Base-by-base conservation (phyloP, 2,329 filamentous ascomycete species). In the Ploettnerulaceae sp. region DNA sequence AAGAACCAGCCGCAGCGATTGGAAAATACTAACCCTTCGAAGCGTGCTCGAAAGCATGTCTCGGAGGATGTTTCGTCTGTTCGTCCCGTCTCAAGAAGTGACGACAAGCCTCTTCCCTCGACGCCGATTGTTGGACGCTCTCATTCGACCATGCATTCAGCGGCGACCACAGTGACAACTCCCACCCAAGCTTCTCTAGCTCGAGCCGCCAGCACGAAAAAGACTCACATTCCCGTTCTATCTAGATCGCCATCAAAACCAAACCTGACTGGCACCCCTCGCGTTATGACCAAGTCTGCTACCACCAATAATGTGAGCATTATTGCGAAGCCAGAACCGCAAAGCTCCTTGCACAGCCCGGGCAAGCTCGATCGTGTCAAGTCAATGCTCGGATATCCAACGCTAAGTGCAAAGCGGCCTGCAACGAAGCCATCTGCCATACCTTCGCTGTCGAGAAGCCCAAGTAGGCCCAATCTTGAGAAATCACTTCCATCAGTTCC, bases 161-260 rank as follows among this genome's bases (percentile, higher is more conserved):
- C 72, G 49, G 70, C 91, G 22, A n/a, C n/a, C n/a, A n/a, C n/a
- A n/a, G n/a, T n/a, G n/a, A 77, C 82, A 65, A 94, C 87, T 5
- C 89, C 89, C 0, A 93, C 86, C 7, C 89, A 88, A 64, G 72
- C 87, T 6, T 88, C 86, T 1, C 65, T 86, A 41, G 78, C 81
- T 25, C 81, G 83, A 33, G 68, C 75, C 36, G 67, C 74, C 45
- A 80, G 72, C 55, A 68, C 69, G 43, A 81, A 77, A 59, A 70
- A 73, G 6, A 69, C 69, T 17, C 73, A 61, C 9, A 61, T 62
- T 32, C 61, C 60, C 11, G 58, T 70, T 14, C 73, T 79, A 61
- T 70, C 75, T 22, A 76, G 73, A 37, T 78, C 79, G 7, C 67
- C 77, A 7, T 74, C 73, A 18, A 81, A 76, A 59, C 69, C 70